Base-by-base conservation (phyloP, 768 basidiomycete genomes). In the Boletus subcaerulescens region DNA sequence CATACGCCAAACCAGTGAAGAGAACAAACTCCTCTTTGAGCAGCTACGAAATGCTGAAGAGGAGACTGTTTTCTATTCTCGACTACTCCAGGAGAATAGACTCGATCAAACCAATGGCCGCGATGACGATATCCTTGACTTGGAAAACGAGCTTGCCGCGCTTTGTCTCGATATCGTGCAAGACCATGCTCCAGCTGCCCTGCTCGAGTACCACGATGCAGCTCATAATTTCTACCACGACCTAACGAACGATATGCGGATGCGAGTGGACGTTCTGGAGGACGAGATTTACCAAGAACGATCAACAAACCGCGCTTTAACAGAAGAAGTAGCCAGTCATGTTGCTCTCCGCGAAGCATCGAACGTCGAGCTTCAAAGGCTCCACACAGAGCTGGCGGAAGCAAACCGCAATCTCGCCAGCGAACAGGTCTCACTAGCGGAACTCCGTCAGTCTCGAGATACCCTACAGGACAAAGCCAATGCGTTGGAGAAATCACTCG, bases 1-100 rank as follows among this genome's bases (percentile, higher is more conserved):
- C 40, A 74, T 87, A 60, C 83, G 85, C 24, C 79, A 82, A 26
- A 70, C 73, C 26, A 78, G 78, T 44, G 81, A 84, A 14, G 76
- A 82, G 48, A 87, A 80, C 57, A 56, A 56, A 12, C 61, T 80
- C 8, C 72, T 89, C 26, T 24, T 40, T 4, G 53, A 57, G 20
- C 66, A 63, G 20, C 50, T 68, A 22, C 51, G 50, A 18, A 61
- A 61, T 12, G 41, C 32, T 3, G 60, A 61, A 42, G 53, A 61
- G 36, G 71, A 66, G 40, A 48, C 22, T 10, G 12, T 45, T 5
- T 57, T 60, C 40, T 62, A 61, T 41, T 55, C 53, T 22, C 53
- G 52, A 32, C 44, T 60, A 1, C 22, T 62, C 14, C 52, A 48
- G 4, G 58, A 61, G 29, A 57, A 52, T 22, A 44, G 31, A 20